These are phyloP conservation scores for Triangularia setosa DNA, from an alignment of 2,329 filamentous ascomycete species.

Conservation along the genomic window DNA sequence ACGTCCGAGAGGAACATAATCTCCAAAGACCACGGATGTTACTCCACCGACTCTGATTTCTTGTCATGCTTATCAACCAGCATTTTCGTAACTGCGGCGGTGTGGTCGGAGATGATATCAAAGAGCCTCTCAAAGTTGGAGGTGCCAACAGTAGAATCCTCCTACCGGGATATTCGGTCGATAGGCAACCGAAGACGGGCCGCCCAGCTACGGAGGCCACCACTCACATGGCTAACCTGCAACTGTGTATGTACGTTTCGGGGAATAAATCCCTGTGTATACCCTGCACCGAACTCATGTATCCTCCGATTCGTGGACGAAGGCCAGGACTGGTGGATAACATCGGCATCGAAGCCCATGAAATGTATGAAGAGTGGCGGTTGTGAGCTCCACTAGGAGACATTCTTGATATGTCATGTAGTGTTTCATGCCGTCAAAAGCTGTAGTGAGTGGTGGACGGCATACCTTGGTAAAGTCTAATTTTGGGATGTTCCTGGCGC, in stretches of 20 bases:
- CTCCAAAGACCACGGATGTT: background rate
- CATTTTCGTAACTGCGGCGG: background rate
- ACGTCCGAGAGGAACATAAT: background rate
- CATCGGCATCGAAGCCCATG: background rate
- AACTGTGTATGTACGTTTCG: slow-evolving; percentile 13
- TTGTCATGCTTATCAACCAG: background rate
- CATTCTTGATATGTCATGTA: background rate
- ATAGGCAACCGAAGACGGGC: background rate
- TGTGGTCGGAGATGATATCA: background rate
- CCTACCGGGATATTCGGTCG: background rate
- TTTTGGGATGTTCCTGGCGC: background rate
- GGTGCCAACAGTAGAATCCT: background rate
- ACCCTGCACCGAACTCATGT: background rate
- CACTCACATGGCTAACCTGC: background rate
- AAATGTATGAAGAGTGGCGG: background rate
- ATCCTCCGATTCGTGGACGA: background rate
- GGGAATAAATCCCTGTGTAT: background rate
- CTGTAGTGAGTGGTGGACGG: background rate
- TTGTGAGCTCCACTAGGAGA: background rate
- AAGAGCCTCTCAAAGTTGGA: background rate
- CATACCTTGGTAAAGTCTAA: background rate
- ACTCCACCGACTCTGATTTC: background rate
- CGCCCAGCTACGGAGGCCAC: background rate
- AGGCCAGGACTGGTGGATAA: background rate
- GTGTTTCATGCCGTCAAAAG: background rate